These are phyloP conservation scores for Fusarium napiforme DNA, from an alignment of 2,329 filamentous ascomycete species.

Conservation along the genomic window DNA sequence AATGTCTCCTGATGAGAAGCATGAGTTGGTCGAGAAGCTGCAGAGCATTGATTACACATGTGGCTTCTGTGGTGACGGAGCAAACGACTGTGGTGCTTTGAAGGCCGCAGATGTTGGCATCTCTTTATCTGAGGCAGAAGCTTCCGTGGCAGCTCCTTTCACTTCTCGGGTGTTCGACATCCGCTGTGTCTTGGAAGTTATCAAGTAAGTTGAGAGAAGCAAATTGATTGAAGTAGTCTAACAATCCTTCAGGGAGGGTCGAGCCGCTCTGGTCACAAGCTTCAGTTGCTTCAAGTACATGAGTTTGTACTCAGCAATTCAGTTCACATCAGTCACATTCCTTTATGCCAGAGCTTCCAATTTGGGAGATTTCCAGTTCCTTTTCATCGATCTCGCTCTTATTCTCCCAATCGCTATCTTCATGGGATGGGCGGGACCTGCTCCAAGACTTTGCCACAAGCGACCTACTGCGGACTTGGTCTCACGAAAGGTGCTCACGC, in stretches of 20 bases:
- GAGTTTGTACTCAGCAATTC: conserved; percentile 98
- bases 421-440: conserved; percentile 97
- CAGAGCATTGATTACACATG: conserved; percentile 96
- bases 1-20: conserved; percentile 99
- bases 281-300: conserved; percentile 99
- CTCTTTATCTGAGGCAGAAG: conserved; percentile 95
- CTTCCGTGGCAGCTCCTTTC: conserved; percentile 97
- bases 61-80: conserved; percentile 96
- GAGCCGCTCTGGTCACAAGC: conserved; percentile 94
- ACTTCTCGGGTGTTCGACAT: conserved; percentile 97
- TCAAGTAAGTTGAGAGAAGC: conserved; percentile 65
- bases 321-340: conserved; percentile 97
- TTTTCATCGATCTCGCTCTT: conserved; percentile 92
- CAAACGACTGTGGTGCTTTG: conserved; percentile 95
- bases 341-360: conserved; percentile 94
- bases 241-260: conserved; percentile 74
- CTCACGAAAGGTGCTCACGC: conserved; percentile 89
- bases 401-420: conserved; percentile 98
- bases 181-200: conserved; percentile 91
- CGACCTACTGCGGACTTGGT: conserved; percentile 92
- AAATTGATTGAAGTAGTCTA: conserved; percentile 18
- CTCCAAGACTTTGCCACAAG: conserved; percentile 80
- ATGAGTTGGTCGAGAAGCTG: conserved; percentile 95
- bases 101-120: conserved; percentile 98
- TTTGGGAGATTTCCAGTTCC: conserved; percentile 95